Conservation (phyloP, 1,139 yeast genomes). For the Pichia sp. region DNA sequence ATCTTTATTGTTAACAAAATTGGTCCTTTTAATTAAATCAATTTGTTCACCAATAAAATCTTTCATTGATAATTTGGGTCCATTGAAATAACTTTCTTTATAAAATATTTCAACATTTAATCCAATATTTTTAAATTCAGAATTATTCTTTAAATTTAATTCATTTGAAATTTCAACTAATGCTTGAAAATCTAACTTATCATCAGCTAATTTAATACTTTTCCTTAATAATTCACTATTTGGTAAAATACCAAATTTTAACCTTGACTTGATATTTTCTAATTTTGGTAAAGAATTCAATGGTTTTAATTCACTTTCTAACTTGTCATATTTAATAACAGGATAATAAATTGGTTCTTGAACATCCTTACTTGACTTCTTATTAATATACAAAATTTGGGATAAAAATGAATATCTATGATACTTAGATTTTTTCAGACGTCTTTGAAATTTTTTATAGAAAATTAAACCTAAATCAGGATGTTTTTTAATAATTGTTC, state of each 20-base stretch:
- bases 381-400: conserved; percentile 4
- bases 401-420: conserved; percentile 11
- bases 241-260: conserved; percentile 23
- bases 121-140: conserved; percentile 8
- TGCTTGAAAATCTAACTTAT: conserved; percentile 16
- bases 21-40: conserved; percentile 2
- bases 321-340: conserved; percentile 6
- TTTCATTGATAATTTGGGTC: conserved; percentile 4
- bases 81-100: conserved; percentile 15
- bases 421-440: conserved; percentile 9
- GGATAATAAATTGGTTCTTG: conserved; percentile 9
- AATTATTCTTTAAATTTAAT: conserved; percentile 12
- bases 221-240: conserved; percentile 16
- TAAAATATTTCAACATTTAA: conserved; percentile 19
- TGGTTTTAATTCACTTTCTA: conserved; percentile 10
- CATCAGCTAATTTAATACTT: conserved; percentile 15
- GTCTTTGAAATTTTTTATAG: conserved; percentile 4
- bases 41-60: conserved; percentile 9
- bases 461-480: conserved; percentile 18
- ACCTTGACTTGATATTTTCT: conserved; percentile 19
- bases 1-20: conserved; percentile 7
- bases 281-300: conserved; percentile 15
- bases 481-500: conserved; percentile 17
- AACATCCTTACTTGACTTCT: not conserved
- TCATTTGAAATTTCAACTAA: conserved; percentile 13